phyloP scores from a whole-genome alignment of 2,329 filamentous ascomycete genomes.

The Pseudogymnoascus pannorum region DNA sequence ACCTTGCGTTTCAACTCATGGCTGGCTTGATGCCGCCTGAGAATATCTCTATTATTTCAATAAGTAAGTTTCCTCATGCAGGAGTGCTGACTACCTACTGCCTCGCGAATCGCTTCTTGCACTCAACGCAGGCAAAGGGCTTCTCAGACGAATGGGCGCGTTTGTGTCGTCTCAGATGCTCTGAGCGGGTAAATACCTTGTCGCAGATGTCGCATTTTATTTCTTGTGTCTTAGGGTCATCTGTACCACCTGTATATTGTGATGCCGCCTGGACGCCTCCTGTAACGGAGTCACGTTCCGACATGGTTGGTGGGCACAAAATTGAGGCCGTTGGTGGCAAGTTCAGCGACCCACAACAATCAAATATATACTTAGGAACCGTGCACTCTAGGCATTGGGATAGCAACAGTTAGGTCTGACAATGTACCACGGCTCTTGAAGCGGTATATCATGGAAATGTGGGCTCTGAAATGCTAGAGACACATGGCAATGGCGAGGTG shows the following conservation, averaged over 20 bases:
- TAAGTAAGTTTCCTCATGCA: background rate
- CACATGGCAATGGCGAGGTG: background rate
- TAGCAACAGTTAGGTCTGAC: background rate
- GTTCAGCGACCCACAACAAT: background rate
- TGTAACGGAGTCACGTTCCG: background rate
- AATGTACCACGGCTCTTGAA: background rate
- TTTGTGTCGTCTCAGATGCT: constrained; percentile 48
- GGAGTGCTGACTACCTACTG: background rate
- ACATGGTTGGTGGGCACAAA: constrained; percentile 6
- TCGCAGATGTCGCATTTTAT: constrained; percentile 11
- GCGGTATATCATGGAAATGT: background rate
- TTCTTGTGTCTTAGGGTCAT: background rate
- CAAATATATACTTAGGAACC: background rate
- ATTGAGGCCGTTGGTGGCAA: background rate
- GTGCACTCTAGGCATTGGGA: background rate
- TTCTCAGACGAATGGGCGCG: constrained; percentile 52
- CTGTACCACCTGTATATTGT: background rate
- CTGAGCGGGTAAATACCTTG: constrained; percentile 44
- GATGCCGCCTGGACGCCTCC: background rate
- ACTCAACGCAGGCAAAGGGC: constrained; percentile 13
- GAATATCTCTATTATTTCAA: constrained; percentile 1
- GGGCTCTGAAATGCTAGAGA: background rate
- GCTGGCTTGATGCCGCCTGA: constrained; percentile 10
- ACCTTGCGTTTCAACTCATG: constrained; percentile 11
- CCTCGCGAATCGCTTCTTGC: constrained; percentile 10